These are phyloP conservation scores for Suillus clintonianus DNA, from an alignment of 768 basidiomycete species.

Conservation along the genomic window DNA sequence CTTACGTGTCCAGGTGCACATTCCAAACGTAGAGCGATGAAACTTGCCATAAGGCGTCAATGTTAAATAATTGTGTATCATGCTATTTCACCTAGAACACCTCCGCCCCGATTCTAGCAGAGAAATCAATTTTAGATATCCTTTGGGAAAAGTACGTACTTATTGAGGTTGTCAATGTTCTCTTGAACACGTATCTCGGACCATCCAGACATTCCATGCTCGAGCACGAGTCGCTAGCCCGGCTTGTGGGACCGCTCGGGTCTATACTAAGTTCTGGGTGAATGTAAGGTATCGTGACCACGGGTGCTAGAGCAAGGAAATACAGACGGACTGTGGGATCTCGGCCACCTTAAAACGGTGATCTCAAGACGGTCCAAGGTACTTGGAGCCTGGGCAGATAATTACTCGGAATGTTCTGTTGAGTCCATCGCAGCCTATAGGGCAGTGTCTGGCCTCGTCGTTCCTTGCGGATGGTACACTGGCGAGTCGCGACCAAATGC, in stretches of 20 bases:
- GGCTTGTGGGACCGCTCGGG: not conserved
- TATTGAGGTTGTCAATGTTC: not conserved
- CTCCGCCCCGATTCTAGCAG: not conserved
- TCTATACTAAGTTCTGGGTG: not conserved
- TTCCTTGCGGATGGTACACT: too few species aligned
- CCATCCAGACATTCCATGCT: not conserved
- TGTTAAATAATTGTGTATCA: not conserved
- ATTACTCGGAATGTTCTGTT: too few species aligned
- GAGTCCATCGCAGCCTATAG: too few species aligned
- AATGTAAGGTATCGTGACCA: not conserved
- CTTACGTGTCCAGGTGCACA: not conserved
- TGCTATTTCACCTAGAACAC: not conserved
- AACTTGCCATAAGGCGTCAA: not conserved
- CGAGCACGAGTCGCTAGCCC: not conserved
- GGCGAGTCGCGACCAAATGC: too few species aligned
- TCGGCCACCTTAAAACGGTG: too few species aligned
- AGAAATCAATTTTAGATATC: not conserved
- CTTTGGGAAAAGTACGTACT: not conserved
- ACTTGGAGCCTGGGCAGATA: too few species aligned
- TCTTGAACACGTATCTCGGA: not conserved
- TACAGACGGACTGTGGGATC: too few species aligned
- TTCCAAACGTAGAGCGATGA: not conserved
- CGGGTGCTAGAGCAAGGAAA: not conserved
- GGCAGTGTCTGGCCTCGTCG: too few species aligned
- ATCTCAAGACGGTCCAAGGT: too few species aligned